Percentiles rank a stretch among this genome's conserved stretches.
These are phyloP conservation scores for Blastocrithidia nonstop DNA, from an alignment of 208 protist genomes.

Conservation along the genomic window DNA sequence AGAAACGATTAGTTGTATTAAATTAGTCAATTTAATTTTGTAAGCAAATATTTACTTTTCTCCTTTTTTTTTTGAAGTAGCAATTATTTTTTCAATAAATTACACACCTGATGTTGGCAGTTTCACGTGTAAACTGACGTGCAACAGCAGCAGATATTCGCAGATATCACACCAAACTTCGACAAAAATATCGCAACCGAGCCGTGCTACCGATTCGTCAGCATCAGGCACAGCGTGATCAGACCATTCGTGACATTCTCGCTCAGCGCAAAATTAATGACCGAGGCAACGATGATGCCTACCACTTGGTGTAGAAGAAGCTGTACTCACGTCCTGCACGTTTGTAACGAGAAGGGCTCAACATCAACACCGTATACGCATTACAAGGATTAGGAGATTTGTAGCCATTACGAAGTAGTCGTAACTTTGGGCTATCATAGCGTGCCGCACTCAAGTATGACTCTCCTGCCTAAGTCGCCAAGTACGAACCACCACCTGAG, in stretches of 20 bases:
- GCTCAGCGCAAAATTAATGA: slow-evolving; percentile 14
- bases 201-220: slow-evolving; percentile 48
- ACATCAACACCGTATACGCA: slow-evolving; percentile 71
- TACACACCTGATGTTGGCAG: background rate
- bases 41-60: background rate
- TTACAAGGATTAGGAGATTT: slow-evolving; percentile 80
- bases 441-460: slow-evolving; percentile 69
- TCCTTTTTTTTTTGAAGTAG: background rate
- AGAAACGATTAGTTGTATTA: background rate
- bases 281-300: slow-evolving; percentile 27
- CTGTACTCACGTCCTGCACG: slow-evolving; percentile 64
- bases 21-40: background rate
- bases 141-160: slow-evolving; percentile 20
- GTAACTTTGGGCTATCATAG: slow-evolving; percentile 70
- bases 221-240: slow-evolving; percentile 48
- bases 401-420: slow-evolving; percentile 74
- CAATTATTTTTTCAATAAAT: background rate
- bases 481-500: slow-evolving; percentile 56
- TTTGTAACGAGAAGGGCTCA: slow-evolving; percentile 65
- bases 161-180: slow-evolving; percentile 59
- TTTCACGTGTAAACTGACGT: slow-evolving; percentile 2
- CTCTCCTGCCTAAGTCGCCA: slow-evolving; percentile 29
- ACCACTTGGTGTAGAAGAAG: slow-evolving; percentile 64
- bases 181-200: slow-evolving; percentile 65
- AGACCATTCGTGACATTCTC: slow-evolving; percentile 58